Conservation (phyloP, 2,329 filamentous ascomycete species). For the Teratosphaeria pseudoeucalypti region DNA sequence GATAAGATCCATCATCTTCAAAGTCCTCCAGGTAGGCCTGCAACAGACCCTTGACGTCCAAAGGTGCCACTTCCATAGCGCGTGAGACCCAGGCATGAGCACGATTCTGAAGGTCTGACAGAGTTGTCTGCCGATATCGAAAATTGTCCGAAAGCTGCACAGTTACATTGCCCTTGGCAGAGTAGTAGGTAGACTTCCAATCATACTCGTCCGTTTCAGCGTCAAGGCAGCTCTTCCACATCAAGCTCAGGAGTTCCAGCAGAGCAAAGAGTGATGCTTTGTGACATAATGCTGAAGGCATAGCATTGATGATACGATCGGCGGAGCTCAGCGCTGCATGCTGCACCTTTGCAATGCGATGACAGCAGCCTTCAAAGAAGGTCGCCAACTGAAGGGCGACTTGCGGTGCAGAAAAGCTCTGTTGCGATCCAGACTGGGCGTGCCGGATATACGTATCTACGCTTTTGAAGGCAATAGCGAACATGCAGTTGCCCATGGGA, state of each 20-base stretch:
- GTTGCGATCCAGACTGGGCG: constrained; percentile 59
- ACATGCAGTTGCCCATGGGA: constrained; percentile 54
- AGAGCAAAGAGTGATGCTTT: constrained; percentile 84
- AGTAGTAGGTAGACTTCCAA: constrained; percentile 72
- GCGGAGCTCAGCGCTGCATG: constrained; percentile 74
- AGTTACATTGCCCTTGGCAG: constrained; percentile 63
- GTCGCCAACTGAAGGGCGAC: constrained; percentile 77
- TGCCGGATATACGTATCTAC: constrained; percentile 71
- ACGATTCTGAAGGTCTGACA: constrained; percentile 65
- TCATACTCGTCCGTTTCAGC: constrained; percentile 90
- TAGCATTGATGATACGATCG: constrained; percentile 71
- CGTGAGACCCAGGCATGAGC: constrained; percentile 71
- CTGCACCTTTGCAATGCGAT: constrained; percentile 85
- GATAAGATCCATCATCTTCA: constrained; percentile 80
- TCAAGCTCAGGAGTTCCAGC: constrained; percentile 79
- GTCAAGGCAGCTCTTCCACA: constrained; percentile 93
- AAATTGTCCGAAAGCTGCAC: constrained; percentile 94
- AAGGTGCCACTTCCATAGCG: constrained; percentile 73
- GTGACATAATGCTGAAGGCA: constrained; percentile 85
- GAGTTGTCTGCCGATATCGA: constrained; percentile 64
- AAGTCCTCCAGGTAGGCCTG: constrained; percentile 96
- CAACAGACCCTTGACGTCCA: constrained; percentile 88
- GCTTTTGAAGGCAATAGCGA: constrained; percentile 54
- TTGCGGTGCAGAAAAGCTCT: constrained; percentile 80
- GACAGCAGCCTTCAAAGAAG: constrained; percentile 82